Percentiles rank a stretch among this genome's conserved stretches.
Evolutionary conservation across 2,329 filamentous ascomycete genomes (phyloP).

Genomic region (Arthrobotrys sinensis): DNA sequence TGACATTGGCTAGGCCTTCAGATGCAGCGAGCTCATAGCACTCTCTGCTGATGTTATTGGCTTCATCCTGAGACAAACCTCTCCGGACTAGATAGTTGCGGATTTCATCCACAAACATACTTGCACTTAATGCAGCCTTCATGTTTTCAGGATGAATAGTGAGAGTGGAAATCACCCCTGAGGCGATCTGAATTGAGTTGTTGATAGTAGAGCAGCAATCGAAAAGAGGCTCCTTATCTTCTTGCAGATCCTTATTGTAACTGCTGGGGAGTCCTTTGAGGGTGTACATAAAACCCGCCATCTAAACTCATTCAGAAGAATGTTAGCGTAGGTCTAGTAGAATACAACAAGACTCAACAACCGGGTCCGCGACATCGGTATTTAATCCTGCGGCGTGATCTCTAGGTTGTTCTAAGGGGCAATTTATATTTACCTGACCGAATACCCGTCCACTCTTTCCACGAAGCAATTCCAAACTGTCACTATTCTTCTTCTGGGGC

Average conservation of each 20-base stretch:
- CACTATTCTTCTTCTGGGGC: slow-evolving; percentile 88
- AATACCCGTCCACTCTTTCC: slow-evolving; percentile 83
- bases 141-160: slow-evolving; percentile 80
- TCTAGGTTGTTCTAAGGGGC: too few relatives aligned
- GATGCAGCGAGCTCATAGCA: slow-evolving; percentile 81
- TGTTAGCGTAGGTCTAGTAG: neutral
- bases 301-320: slow-evolving; percentile 7
- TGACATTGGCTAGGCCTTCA: slow-evolving; percentile 75
- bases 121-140: slow-evolving; percentile 81
- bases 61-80: slow-evolving; percentile 84
- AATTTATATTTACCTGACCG: slow-evolving; percentile 74
- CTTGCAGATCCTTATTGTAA: slow-evolving; percentile 94
- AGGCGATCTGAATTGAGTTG: slow-evolving; percentile 86
- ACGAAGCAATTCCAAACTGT: slow-evolving; percentile 79
- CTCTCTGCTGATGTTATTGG: slow-evolving; percentile 82
- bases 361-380: too few relatives aligned
- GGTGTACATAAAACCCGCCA: slow-evolving; percentile 64
- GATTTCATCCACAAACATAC: slow-evolving; percentile 83
- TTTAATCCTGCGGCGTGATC: too few relatives aligned
- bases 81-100: slow-evolving; percentile 77
- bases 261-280: slow-evolving; percentile 82
- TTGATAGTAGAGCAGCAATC: slow-evolving; percentile 85
- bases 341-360: too few relatives aligned
- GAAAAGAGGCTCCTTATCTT: slow-evolving; percentile 85
- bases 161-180: slow-evolving; percentile 82